Conservation (phyloP, 2,329 filamentous ascomycete species). For the Aspergillus hiratsukae region DNA sequence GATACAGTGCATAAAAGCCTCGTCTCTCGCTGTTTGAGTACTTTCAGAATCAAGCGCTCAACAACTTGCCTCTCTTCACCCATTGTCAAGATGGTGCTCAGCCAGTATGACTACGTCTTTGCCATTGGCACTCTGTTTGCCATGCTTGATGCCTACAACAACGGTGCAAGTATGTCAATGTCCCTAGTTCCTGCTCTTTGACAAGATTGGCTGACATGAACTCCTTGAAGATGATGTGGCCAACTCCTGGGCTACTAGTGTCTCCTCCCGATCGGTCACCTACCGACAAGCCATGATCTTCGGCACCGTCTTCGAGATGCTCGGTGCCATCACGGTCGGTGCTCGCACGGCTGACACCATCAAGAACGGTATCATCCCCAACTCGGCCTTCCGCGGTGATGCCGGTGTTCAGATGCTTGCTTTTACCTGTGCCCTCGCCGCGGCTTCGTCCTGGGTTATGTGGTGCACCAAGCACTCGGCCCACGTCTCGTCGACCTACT, state of each 20-base stretch:
- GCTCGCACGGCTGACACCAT: slow-evolving; percentile 70
- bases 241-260: slow-evolving; percentile 76
- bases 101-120: slow-evolving; percentile 67
- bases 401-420: slow-evolving; percentile 65
- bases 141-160: slow-evolving; percentile 73
- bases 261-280: slow-evolving; percentile 65
- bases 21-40: neutral
- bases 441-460: slow-evolving; percentile 63
- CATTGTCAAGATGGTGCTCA: slow-evolving; percentile 50
- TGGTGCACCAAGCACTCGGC: slow-evolving; percentile 72
- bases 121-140: slow-evolving; percentile 72
- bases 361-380: slow-evolving; percentile 71
- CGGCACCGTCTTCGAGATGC: slow-evolving; percentile 63
- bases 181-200: neutral
- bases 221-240: slow-evolving; percentile 63
- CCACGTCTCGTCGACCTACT: slow-evolving; percentile 70
- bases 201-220: neutral
- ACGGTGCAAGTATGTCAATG: slow-evolving; percentile 63
- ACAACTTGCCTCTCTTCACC: neutral
- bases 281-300: slow-evolving; percentile 39
- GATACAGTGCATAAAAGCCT: neutral
- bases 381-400: slow-evolving; percentile 53
- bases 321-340: slow-evolving; percentile 63
- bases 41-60: neutral
- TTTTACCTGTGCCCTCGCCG: slow-evolving; percentile 29